Conservation (phyloP, 1,284 basidiomycete species). For the Peniophora sp. region DNA sequence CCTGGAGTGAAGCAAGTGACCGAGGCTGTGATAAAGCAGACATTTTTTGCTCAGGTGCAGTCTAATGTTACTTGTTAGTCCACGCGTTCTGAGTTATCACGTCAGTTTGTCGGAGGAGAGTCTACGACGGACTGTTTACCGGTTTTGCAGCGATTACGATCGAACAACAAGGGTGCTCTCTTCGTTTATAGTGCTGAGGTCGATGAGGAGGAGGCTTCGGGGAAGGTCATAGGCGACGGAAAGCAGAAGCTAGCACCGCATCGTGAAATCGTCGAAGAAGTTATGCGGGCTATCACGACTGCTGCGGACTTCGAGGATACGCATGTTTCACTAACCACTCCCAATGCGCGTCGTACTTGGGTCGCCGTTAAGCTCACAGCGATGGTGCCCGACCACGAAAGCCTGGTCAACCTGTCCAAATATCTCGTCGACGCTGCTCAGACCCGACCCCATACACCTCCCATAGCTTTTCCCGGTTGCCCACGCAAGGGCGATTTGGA, state of each 20-base stretch:
- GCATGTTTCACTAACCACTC: constrained; percentile 26
- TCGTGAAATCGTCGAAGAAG: constrained; percentile 63
- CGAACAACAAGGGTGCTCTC: constrained; percentile 68
- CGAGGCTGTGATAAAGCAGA: constrained; percentile 66
- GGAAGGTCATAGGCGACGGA: constrained; percentile 9
- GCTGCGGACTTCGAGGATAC: constrained; percentile 75
- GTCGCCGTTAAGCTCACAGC: constrained; percentile 78
- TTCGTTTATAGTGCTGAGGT: constrained; percentile 86
- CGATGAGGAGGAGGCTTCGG: constrained; percentile 47
- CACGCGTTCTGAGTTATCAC: constrained; percentile 10
- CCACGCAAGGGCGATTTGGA: constrained; percentile 43
- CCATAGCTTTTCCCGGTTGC: constrained; percentile 60
- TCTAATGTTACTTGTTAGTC: constrained; percentile 12
- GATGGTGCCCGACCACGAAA: constrained; percentile 48
- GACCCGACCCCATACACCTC: constrained; percentile 11
- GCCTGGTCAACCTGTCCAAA: constrained; percentile 48
- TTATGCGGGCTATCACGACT: constrained; percentile 65
- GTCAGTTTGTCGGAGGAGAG: constrained; percentile 84
- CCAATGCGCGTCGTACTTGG: constrained; percentile 54
- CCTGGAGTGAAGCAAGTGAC: constrained; percentile 64
- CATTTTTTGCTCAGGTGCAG: constrained; percentile 79
- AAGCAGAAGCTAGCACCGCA: constrained; percentile 29
- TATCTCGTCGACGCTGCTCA: constrained; percentile 32
- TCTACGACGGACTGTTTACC: constrained; percentile 65
- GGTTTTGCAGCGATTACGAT: constrained; percentile 54